These are phyloP conservation scores for Anthracocystis setariae DNA, from an alignment of 1,284 basidiomycete species.

Conservation along the genomic window DNA sequence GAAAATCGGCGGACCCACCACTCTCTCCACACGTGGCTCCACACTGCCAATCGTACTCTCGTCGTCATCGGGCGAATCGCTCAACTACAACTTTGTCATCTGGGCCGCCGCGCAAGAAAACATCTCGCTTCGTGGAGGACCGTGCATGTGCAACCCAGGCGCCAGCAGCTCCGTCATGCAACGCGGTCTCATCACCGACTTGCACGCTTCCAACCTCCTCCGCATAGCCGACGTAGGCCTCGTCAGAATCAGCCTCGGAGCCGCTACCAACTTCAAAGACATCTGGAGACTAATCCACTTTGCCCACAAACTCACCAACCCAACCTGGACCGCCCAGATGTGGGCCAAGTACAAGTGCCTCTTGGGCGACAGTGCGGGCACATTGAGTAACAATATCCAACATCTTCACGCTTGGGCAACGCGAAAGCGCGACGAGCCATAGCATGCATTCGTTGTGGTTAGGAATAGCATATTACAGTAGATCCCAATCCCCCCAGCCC, in stretches of 20 bases:
- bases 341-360: constrained; percentile 11
- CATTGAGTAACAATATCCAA: constrained; percentile 14
- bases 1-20: constrained; percentile 2
- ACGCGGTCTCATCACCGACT: constrained; percentile 23
- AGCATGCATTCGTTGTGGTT: too few relatives aligned
- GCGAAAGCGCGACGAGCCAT: constrained; percentile 9
- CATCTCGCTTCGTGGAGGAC: constrained; percentile 33
- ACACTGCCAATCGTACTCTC: constrained; percentile 21
- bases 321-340: neutral
- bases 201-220: constrained; percentile 7
- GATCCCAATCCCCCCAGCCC: neutral
- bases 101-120: constrained; percentile 9
- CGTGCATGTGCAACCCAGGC: constrained; percentile 42
- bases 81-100: constrained; percentile 37
- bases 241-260: constrained; percentile 18
- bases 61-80: neutral
- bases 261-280: constrained; percentile 23
- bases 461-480: too few relatives aligned
- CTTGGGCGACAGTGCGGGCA: neutral
- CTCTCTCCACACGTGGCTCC: neutral
- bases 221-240: constrained; percentile 30
- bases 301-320: constrained; percentile 2
- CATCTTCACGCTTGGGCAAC: constrained; percentile 12
- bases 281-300: constrained; percentile 19
- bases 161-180: constrained; percentile 21